A percentile compares a stretch with the other conserved stretches of the same genome.
Conservation (phyloP, 148 eudicot species). For the Camellia granthamiana region DNA sequence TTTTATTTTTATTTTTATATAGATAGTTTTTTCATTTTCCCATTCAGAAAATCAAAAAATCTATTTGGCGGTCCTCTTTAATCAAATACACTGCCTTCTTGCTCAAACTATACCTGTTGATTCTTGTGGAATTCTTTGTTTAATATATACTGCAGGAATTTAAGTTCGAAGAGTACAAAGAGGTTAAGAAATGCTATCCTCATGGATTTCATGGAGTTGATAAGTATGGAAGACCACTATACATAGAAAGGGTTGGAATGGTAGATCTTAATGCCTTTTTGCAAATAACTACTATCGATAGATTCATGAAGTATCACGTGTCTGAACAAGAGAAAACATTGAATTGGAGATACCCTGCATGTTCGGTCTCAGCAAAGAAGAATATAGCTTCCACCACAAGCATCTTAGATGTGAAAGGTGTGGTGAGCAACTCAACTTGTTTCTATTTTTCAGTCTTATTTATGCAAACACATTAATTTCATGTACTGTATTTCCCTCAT, state of each 20-base stretch:
- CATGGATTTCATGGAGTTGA: constrained; percentile 72
- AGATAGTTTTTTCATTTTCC: neutral
- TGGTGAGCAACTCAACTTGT: constrained; percentile 26
- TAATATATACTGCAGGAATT: constrained; percentile 36
- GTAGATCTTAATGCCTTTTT: constrained; percentile 40
- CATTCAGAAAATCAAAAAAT: neutral
- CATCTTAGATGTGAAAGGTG: constrained; percentile 52
- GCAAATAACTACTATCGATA: constrained; percentile 45
- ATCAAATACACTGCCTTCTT: neutral
- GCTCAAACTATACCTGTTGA: neutral
- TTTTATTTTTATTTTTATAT: too few relatives aligned
- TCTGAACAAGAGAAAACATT: constrained; percentile 59
- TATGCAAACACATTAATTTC: neutral
- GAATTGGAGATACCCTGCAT: constrained; percentile 52
- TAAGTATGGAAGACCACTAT: constrained; percentile 55
- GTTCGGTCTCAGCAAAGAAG: constrained; percentile 46
- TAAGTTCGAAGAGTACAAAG: constrained; percentile 37
- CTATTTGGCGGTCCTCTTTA: neutral
- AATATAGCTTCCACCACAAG: constrained; percentile 53
- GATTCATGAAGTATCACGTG: constrained; percentile 56
- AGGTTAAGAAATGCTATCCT: constrained; percentile 53
- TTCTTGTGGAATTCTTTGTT: neutral
- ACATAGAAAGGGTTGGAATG: constrained; percentile 58
- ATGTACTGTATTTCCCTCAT: neutral
- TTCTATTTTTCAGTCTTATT: neutral